A percentile compares a stretch with the other conserved stretches of the same genome.
These are phyloP conservation scores for Termitomyces sp. DNA, from an alignment of 768 basidiomycete species.

Conservation along the genomic window DNA sequence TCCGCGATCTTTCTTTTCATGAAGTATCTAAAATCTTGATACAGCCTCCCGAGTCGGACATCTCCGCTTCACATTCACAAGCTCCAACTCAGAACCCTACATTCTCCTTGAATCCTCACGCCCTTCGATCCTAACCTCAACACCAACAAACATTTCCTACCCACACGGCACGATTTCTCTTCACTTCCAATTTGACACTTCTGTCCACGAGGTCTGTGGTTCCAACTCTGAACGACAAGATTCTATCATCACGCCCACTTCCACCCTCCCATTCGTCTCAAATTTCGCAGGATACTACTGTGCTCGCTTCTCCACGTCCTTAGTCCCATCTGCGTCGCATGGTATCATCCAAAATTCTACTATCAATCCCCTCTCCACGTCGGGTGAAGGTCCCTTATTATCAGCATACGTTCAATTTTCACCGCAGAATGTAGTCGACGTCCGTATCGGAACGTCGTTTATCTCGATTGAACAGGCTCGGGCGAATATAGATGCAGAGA, in stretches of 20 bases:
- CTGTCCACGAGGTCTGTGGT: conserved; percentile 49
- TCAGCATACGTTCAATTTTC: conserved; percentile 50
- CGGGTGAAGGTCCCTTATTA: conserved; percentile 38
- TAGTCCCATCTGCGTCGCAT: conserved; percentile 20
- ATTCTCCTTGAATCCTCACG: conserved; percentile 66
- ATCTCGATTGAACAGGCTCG: conserved; percentile 67
- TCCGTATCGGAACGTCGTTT: conserved; percentile 75
- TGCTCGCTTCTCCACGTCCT: conserved; percentile 46
- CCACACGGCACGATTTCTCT: conserved; percentile 50
- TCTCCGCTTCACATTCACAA: conserved; percentile 60
- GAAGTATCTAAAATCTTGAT: neutral
- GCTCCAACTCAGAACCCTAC: conserved; percentile 36
- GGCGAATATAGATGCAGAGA: conserved; percentile 41
- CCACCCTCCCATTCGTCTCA: conserved; percentile 28
- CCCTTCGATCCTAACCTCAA: conserved; percentile 53
- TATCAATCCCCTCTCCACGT: conserved; percentile 20
- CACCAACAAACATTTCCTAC: conserved; percentile 41
- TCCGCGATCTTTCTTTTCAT: neutral
- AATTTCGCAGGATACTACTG: conserved; percentile 56
- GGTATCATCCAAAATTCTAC: conserved; percentile 49
- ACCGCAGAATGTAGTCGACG: conserved; percentile 36
- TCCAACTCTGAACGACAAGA: conserved; percentile 57
- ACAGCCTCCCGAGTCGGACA: conserved; percentile 74
- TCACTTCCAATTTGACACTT: conserved; percentile 17
- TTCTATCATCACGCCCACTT: conserved; percentile 57